Evolutionary conservation across 83 land plant genomes (phyloP).

Genomic region (Larix sibirica): DNA sequence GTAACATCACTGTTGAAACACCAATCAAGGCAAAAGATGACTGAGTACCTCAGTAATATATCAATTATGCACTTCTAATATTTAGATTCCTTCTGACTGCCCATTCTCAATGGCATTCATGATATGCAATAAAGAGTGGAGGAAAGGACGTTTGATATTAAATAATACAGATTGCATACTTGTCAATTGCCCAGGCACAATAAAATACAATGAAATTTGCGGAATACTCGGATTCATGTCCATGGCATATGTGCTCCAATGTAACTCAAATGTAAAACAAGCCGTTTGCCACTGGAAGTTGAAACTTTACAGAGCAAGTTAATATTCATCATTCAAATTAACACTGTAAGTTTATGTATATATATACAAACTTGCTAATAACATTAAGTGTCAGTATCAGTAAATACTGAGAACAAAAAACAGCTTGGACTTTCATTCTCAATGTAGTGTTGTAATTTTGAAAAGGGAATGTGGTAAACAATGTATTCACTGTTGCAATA

Average conservation of each 20-base stretch:
- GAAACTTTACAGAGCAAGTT: background rate
- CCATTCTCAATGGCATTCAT: too few species aligned
- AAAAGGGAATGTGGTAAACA: background rate
- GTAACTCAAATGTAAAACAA: background rate
- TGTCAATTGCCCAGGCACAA: background rate
- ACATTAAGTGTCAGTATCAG: background rate
- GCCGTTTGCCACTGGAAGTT: background rate
- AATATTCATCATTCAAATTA: background rate
- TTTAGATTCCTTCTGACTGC: too few species aligned
- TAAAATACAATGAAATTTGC: background rate
- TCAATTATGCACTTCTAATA: too few species aligned
- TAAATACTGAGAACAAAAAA: background rate
- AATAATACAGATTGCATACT: background rate
- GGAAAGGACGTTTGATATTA: too few species aligned
- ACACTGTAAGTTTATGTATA: background rate
- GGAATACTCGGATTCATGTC: background rate
- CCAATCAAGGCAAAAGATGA: too few species aligned
- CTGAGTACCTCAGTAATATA: too few species aligned
- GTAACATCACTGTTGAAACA: too few species aligned
- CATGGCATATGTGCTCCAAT: background rate
- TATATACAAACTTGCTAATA: background rate
- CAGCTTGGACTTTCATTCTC: background rate
- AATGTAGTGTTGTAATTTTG: background rate
- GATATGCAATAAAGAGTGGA: too few species aligned
- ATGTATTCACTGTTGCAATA: background rate